Conservation (phyloP, 2,329 filamentous ascomycete genomes). For the Emericellopsis cladophorae region DNA sequence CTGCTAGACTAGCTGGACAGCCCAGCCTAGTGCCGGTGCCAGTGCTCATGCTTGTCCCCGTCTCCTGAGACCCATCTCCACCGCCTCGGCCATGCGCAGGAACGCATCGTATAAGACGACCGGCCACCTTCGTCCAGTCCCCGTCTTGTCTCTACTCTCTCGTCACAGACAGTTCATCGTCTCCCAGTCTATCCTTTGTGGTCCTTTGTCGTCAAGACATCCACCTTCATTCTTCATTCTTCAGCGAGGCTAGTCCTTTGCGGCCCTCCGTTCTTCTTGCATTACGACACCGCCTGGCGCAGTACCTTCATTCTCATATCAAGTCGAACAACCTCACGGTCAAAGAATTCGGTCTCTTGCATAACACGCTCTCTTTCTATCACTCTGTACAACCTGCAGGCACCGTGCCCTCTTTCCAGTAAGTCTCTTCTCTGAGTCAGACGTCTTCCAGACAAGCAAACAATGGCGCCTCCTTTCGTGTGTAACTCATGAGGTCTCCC, state of each 20-base stretch:
- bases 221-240: constrained; percentile 12
- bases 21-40: background rate
- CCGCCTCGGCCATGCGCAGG: constrained; percentile 1
- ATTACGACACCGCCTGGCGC: constrained; percentile 9
- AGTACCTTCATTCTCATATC: constrained; percentile 3
- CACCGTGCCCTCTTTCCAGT: too few species aligned
- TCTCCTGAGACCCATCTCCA: constrained; percentile 2
- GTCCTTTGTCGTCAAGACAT: constrained; percentile 16
- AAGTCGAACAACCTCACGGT: constrained; percentile 1
- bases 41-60: background rate
- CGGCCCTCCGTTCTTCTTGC: constrained; percentile 12
- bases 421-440: too few species aligned
- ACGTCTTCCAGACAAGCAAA: too few species aligned
- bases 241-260: constrained; percentile 22
- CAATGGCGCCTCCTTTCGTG: too few species aligned
- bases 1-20: background rate
- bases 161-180: constrained; percentile 3
- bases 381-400: constrained; percentile 1
- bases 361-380: background rate
- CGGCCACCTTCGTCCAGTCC: constrained; percentile 1
- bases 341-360: constrained; percentile 1
- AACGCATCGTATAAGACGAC: constrained; percentile 6
- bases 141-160: constrained; percentile 4
- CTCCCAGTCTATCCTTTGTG: constrained; percentile 8
- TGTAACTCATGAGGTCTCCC: too few species aligned